Evolutionary conservation across 345 rosid genomes (phyloP), one percentile per base, ranked within the genome.

Genomic region (Microcos paniculata): DNA sequence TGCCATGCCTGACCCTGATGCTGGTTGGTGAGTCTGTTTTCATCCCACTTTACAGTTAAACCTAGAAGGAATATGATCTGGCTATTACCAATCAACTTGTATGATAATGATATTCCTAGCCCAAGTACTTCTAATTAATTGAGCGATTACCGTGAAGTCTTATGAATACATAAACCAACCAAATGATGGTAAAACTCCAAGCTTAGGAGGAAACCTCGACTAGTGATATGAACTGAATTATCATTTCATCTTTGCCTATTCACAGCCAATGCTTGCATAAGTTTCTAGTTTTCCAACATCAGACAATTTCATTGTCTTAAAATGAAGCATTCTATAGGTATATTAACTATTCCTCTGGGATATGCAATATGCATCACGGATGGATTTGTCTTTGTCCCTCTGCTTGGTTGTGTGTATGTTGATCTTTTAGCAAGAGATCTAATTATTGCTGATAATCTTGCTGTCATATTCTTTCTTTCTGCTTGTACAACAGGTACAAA

Each of bases 1-100:
- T 74, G 71, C 78, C 8, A 65, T 59, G 71, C 53, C 42, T 67
- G 84, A 87, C 62, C 82, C 80, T n/a, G 91, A 87, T 61, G 73
- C 82, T 80, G 91, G 80, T 2, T 91, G 97, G 92, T 88, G 78
- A 79, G 77, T 80, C 79, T 9, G n/a, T 59, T 57, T 70, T 74
- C 58, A 46, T 67, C 48, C 58, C 56, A 65, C 43, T 57, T 62
- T 24, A 67, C 30, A n/a, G 18, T 30, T 33, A 38, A 13, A 1
- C 7, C 2, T 66, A 8, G 49, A 30, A 18, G 8, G 46, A 19
- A 30, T 5, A 45, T 59, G 12, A 24, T 12, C 28, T 21, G 26
- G 59, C 59, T 55, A 8, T 72, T 4, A 40, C 7, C 24, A 11
- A 10, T 42, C 19, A 43, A 45, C 33, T 31, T 33, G 9, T 42